These are phyloP conservation scores for Psidium friedrichsthalianum DNA, from an alignment of 345 rosid species.

Conservation along the genomic window DNA sequence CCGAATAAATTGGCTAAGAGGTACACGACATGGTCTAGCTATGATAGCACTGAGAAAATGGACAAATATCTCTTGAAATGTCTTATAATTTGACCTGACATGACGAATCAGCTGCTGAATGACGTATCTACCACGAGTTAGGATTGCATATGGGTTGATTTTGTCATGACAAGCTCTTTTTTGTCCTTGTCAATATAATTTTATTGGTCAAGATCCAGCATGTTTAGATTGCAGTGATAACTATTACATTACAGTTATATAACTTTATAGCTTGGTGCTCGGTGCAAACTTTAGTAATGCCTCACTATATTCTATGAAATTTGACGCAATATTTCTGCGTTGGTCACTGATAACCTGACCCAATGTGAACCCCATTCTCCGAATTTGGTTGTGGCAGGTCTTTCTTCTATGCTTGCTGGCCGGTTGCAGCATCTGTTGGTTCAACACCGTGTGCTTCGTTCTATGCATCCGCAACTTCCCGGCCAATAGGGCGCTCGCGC, in stretches of 20 bases:
- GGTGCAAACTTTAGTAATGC: too few species aligned
- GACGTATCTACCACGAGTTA: not conserved
- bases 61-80: not conserved
- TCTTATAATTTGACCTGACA: not conserved
- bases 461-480: constrained; percentile 87
- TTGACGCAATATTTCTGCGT: too few species aligned
- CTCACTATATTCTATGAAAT: too few species aligned
- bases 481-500: constrained; percentile 59
- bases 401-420: constrained; percentile 71
- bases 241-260: not conserved
- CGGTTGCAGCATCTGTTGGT: constrained; percentile 94
- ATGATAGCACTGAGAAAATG: not conserved
- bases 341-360: not conserved
- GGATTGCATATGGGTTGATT: not conserved
- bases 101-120: not conserved
- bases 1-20: not conserved
- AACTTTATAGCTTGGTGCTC: too few species aligned
- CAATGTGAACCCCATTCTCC: not conserved
- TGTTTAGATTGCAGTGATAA: not conserved
- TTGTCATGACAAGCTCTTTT: not conserved
- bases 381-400: constrained; percentile 33
- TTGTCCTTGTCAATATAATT: not conserved
- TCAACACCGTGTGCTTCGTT: constrained; percentile 93
- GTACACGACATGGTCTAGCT: not conserved
- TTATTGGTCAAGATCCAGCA: not conserved